Evolutionary conservation across 2,329 filamentous ascomycete genomes (phyloP).

Genomic region (Calonectria ilicicola): DNA sequence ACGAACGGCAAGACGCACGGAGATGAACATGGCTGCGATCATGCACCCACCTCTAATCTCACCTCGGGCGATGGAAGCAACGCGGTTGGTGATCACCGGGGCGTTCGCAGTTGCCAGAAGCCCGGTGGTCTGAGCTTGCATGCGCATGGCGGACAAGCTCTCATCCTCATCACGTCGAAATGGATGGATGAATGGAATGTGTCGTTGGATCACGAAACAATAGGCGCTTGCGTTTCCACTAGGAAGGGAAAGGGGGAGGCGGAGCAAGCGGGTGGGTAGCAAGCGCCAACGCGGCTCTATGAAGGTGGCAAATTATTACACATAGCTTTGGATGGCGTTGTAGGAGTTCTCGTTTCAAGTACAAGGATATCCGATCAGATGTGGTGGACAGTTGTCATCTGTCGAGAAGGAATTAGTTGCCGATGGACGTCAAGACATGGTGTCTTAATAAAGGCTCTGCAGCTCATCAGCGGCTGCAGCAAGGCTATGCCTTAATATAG

Average conservation of each 20-base stretch:
- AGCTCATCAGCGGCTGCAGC: constrained; percentile 49
- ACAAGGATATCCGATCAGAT: constrained; percentile 5
- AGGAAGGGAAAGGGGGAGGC: background rate
- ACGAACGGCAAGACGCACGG: background rate
- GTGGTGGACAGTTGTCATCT: background rate
- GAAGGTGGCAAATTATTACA: constrained; percentile 5
- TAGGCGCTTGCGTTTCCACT: constrained; percentile 22
- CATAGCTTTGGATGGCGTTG: constrained; percentile 14
- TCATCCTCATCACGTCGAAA: background rate
- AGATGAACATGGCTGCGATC: background rate
- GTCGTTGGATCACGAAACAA: constrained; percentile 8
- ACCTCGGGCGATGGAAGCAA: background rate
- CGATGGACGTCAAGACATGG: constrained; percentile 25
- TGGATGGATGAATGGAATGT: constrained; percentile 11
- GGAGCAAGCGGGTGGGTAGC: constrained; percentile 13
- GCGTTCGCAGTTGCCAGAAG: constrained; percentile 25
- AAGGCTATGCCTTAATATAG: constrained; percentile 53
- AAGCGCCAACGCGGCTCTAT: constrained; percentile 8
- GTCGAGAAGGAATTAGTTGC: constrained; percentile 32
- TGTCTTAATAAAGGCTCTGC: constrained; percentile 43
- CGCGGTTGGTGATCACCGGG: constrained; percentile 27
- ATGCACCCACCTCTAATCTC: background rate
- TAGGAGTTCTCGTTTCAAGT: constrained; percentile 12
- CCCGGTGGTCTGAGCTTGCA: constrained; percentile 14
- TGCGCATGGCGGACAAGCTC: background rate